These are phyloP conservation scores for Drechslerella stenobrocha DNA, from an alignment of 2,329 filamentous ascomycete genomes.

Conservation along the genomic window DNA sequence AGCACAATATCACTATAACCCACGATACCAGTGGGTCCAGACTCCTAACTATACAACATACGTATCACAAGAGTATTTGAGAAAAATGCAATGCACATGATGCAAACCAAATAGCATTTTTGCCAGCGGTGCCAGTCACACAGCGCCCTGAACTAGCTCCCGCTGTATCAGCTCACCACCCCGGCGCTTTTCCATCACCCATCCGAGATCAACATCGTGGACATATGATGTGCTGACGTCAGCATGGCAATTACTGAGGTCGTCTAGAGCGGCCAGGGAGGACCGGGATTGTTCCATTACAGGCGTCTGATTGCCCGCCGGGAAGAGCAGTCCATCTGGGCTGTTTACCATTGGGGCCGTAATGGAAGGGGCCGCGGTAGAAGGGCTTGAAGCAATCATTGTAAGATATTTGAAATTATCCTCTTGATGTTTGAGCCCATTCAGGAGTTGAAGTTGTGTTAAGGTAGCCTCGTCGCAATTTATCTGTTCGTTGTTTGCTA, in stretches of 20 bases:
- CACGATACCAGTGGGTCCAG: neutral
- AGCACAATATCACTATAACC: neutral
- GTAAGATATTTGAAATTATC: conserved; percentile 21
- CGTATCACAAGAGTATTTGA: no score
- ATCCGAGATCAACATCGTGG: conserved; percentile 38
- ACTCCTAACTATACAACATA: no score
- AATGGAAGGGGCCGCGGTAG: neutral
- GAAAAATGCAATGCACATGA: neutral
- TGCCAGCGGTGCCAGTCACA: conserved; percentile 5
- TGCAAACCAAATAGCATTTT: neutral
- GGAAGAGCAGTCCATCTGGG: conserved; percentile 1
- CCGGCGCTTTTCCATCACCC: conserved; percentile 45
- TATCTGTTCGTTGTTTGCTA: conserved; percentile 30
- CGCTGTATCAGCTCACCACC: conserved; percentile 41
- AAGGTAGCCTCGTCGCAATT: conserved; percentile 38
- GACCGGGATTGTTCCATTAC: neutral
- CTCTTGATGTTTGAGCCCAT: conserved; percentile 14
- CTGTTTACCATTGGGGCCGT: neutral
- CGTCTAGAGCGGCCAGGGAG: conserved; percentile 7
- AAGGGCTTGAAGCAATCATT: conserved; percentile 10
- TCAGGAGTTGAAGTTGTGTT: conserved; percentile 30
- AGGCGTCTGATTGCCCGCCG: neutral
- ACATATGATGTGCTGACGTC: conserved; percentile 44
- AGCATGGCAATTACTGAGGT: conserved; percentile 12
- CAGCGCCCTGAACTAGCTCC: conserved; percentile 37